phyloP scores from a whole-genome alignment of 768 basidiomycete species.

The Dioszegia crocea region DNA sequence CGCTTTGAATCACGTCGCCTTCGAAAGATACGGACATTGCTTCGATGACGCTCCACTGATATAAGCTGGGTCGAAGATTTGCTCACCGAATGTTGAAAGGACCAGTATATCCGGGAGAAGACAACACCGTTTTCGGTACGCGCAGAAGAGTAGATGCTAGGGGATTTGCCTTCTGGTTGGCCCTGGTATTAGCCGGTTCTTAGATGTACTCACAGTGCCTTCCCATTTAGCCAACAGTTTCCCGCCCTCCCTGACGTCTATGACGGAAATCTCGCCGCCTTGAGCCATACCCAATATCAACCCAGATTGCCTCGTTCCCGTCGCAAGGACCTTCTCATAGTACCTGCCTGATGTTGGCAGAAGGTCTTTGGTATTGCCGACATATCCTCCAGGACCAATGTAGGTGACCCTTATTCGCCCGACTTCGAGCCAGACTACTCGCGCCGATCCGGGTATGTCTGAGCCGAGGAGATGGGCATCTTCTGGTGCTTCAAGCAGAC shows the following conservation, averaged over 20 bases:
- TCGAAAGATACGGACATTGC: constrained; percentile 21
- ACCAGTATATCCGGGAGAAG: constrained; percentile 67
- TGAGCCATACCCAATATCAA: constrained; percentile 60
- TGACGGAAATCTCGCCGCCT: constrained; percentile 59
- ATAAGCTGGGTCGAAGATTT: constrained; percentile 7
- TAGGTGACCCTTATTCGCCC: constrained; percentile 54
- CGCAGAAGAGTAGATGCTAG: constrained; percentile 57
- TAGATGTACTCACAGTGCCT: constrained; percentile 53
- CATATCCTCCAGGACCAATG: constrained; percentile 15
- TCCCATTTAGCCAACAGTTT: constrained; percentile 55
- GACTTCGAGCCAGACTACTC: constrained; percentile 57
- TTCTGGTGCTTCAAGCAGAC: constrained; percentile 52
- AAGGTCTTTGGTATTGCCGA: constrained; percentile 30
- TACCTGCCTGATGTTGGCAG: constrained; percentile 24
- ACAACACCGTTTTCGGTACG: constrained; percentile 57
- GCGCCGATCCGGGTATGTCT: constrained; percentile 14
- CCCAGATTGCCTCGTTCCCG: constrained; percentile 60
- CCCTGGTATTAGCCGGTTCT: constrained; percentile 6
- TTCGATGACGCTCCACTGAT: constrained; percentile 23
- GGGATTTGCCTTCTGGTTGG: constrained; percentile 52
- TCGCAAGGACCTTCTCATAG: constrained; percentile 61
- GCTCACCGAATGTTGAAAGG: constrained; percentile 57
- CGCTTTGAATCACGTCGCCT: constrained; percentile 20
- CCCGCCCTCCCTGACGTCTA: constrained; percentile 56
- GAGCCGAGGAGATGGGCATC: constrained; percentile 50